phyloP scores from a whole-genome alignment of 371 early-diverging fungal species.

The Fennellomyces sp. region DNA sequence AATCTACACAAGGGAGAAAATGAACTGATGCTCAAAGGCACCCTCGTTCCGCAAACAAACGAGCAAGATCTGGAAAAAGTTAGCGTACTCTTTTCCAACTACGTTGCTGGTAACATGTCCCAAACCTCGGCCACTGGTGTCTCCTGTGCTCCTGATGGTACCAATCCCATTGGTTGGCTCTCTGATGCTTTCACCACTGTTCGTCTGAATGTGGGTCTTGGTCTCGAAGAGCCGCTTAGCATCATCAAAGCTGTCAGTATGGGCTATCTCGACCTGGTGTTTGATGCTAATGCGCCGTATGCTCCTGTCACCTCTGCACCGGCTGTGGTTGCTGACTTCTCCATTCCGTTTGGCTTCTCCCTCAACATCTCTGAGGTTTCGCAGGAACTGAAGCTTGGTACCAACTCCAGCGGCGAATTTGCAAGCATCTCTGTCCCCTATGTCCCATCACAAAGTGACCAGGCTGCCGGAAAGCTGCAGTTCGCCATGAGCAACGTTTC shows the following conservation, averaged over 20 bases:
- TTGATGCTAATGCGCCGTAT: conserved; percentile 46
- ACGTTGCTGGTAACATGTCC: conserved; percentile 47
- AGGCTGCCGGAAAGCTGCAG: conserved; percentile 43
- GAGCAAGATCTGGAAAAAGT: conserved; percentile 39
- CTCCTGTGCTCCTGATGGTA: conserved; percentile 54
- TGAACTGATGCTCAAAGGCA: conserved; percentile 51
- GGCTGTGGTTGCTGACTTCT: conserved; percentile 47
- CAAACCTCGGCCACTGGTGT: conserved; percentile 53
- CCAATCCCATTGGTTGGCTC: conserved; percentile 53
- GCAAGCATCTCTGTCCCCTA: conserved; percentile 43
- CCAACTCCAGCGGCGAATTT: conserved; percentile 40
- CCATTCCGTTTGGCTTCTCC: conserved; percentile 56
- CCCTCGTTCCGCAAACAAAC: conserved; percentile 42
- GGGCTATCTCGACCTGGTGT: conserved; percentile 51
- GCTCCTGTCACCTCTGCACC: conserved; percentile 45
- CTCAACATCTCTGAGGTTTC: conserved; percentile 51
- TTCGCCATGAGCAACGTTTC: conserved; percentile 41
- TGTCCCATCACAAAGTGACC: conserved; percentile 45
- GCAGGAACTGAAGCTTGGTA: conserved; percentile 44
- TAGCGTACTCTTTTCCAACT: conserved; percentile 49
- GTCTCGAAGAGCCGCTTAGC: conserved; percentile 35
- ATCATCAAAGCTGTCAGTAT: conserved; percentile 56
- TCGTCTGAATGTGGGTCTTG: conserved; percentile 48
- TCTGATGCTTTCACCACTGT: conserved; percentile 50
- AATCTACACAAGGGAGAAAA: conserved; percentile 46